Percentiles rank a stretch among this genome's conserved stretches.
Evolutionary conservation across 441 rosid species (phyloP).

Genomic region (Aleurites moluccanus): DNA sequence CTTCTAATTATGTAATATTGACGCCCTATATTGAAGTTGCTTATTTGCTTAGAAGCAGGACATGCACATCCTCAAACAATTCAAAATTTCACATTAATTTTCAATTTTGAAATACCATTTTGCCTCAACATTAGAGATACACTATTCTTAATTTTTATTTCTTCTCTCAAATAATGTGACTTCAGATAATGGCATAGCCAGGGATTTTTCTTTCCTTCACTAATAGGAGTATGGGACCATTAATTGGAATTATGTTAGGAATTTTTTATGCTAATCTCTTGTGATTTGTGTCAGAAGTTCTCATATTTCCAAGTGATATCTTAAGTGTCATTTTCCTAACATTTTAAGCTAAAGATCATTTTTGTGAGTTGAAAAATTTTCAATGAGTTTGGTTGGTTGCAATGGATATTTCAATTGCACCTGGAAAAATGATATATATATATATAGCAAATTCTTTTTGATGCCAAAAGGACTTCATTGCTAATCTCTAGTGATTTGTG

Average conservation of each 20-base stretch:
- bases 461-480: no score
- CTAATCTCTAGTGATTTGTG: no score
- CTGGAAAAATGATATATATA: no score
- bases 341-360: background rate
- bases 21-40: background rate
- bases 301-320: background rate
- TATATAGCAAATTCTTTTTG: background rate
- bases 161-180: no score
- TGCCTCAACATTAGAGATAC: background rate
- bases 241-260: background rate
- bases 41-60: constrained; percentile 5
- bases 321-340: background rate
- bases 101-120: background rate
- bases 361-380: background rate
- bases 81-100: background rate
- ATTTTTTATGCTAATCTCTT: background rate
- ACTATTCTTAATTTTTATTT: background rate
- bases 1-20: background rate
- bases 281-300: no score
- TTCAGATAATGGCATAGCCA: background rate
- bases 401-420: background rate
- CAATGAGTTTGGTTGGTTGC: background rate
- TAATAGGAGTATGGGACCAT: background rate
- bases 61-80: background rate
- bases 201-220: background rate